Conservation (phyloP, 768 basidiomycete genomes). For the Mycena galericulata region DNA sequence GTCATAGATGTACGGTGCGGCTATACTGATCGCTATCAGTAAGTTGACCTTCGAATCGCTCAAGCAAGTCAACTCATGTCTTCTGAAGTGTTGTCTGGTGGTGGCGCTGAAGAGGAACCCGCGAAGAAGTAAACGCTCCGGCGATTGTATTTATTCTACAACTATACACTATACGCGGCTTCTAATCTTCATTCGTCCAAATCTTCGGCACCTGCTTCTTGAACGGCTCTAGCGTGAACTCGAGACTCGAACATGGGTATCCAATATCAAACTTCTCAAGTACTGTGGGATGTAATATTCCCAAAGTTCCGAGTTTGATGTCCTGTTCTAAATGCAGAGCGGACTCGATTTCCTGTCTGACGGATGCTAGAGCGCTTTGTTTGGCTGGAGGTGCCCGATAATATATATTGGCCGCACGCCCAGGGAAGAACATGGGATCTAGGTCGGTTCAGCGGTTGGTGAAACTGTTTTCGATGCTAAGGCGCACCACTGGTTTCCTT, state of each 20-base stretch:
- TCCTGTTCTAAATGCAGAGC: conserved; percentile 63
- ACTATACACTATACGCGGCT: conserved; percentile 1
- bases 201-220: conserved; percentile 74
- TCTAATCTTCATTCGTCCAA: conserved; percentile 66
- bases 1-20: conserved; percentile 70
- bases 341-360: conserved; percentile 60
- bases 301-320: conserved; percentile 86
- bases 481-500: conserved; percentile 84
- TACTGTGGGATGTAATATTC: conserved; percentile 93
- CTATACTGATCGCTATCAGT: conserved; percentile 70
- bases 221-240: conserved; percentile 97
- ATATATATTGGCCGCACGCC: conserved; percentile 91
- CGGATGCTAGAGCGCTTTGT: conserved; percentile 44
- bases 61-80: conserved; percentile 4
- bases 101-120: conserved; percentile 53
- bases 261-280: conserved; percentile 93
- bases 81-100: conserved; percentile 47
- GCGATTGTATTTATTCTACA: conserved; percentile 28
- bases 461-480: background rate
- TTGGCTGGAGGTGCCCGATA: conserved; percentile 72
- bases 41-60: conserved; percentile 43
- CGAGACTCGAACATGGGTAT: conserved; percentile 94
- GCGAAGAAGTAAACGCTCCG: conserved; percentile 39
- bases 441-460: conserved; percentile 14
- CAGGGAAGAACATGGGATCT: conserved; percentile 97